Base-by-base conservation (phyloP, 2,329 filamentous ascomycete species). In the Arthroderma sp. region DNA sequence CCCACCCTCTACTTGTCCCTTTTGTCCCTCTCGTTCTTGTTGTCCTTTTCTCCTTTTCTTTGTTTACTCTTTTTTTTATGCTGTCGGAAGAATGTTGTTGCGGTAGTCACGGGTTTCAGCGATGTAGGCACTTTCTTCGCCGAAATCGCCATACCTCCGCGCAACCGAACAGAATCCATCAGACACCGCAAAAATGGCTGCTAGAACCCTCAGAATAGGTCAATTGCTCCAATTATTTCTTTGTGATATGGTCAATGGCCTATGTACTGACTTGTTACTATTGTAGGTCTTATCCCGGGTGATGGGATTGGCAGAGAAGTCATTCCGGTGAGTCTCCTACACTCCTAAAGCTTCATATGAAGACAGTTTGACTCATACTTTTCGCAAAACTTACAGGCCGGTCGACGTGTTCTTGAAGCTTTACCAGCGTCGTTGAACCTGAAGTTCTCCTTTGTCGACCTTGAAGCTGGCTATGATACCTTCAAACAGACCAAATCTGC, bases 221-320 rank as follows among this genome's bases (percentile, higher is more conserved):
- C 62, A 64, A 68, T 61, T 58, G 45, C 38, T 32, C 38, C 43
- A 29, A 29, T 32, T 9, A 4, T 28, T 30, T 29, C 7, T 36
- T n/a, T 22, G 3, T 31, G 31, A 6, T 27, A 15, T 32, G n/a
- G 8, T 29, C 11, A 22, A 10, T 6, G n/a, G 29, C 29, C 15
- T 36, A 28, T 8, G 29, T 29, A 11, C 27, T 46, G 36, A 51
- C 30, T 30, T 40, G 41, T 45, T 43, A 45, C 36, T 44, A 47
- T 46, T 37, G 36, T 45, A 94, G 88, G 88, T 65, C 84, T 96
- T 58, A 96, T 98, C 63, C 85, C 91, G 58, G 91, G 91, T 61
- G 91, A 98, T 70, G 91, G 91, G 68, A 98, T 98, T 69, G 91
- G 91, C 68, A 86, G 86, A 63, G 91, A 98, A 70, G 91, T 98